Base-by-base conservation (phyloP, 1,284 basidiomycete species). In the Ustilago nuda region DNA sequence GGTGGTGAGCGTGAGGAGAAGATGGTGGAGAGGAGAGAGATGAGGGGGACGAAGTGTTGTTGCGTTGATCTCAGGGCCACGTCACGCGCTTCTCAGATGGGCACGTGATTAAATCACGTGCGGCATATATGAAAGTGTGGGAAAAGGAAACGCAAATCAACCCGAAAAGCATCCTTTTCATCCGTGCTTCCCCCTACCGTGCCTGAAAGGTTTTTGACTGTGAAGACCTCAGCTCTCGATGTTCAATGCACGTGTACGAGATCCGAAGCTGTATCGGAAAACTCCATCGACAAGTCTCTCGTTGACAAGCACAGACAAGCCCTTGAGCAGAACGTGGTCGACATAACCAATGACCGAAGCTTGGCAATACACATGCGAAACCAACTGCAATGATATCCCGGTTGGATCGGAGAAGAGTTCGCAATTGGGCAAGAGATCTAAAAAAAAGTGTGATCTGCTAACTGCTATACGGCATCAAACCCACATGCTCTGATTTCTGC, bases 101-200 rank as follows among this genome's bases (percentile, higher is more conserved):
- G n/a, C n/a, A n/a, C n/a, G n/a, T n/a, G n/a, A n/a, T n/a, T n/a
- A n/a, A n/a, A n/a, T n/a, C n/a, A n/a, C n/a, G n/a, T n/a, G n/a
- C n/a, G n/a, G n/a, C n/a, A n/a, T 79, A 64, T 54, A 62, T 62
- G 43, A 72, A 77, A 41, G 77, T 71, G 35, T 66, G 71, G 11
- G 77, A 79, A 63, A 66, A 77, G 55, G 68, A 75, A 30, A 82
- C 77, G 37, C 53, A 62, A 19, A 71, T 64, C 17, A 84, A 84
- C 32, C 82, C 82, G 4, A 81, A 84, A 55, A 66, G 80, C n/a
- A 62, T 84, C n/a, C 54, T 83, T 1, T 84, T 84, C 30, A 57
- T 83, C 3, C 66, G 66, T 2, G 74, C 72, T 30, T 62, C 56
- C 1, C 6, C 62, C 6, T 48, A 30, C 5, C 15, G 9, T 54